Base-by-base conservation (phyloP, 2,329 filamentous ascomycete species). In the Clonostachys solani region DNA sequence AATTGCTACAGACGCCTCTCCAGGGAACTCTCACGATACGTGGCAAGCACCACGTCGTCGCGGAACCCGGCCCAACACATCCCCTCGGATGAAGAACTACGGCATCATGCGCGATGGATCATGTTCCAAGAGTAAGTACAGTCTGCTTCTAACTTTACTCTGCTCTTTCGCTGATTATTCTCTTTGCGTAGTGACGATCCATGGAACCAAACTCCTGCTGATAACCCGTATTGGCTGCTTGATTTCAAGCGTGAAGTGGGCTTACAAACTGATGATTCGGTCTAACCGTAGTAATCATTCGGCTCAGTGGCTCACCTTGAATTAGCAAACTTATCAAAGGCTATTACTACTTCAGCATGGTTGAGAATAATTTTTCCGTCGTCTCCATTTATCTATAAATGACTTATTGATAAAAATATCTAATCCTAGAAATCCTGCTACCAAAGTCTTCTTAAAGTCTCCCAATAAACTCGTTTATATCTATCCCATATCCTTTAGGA, bases 201-300 rank as follows among this genome's bases (percentile, higher is more conserved):
- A 3, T 83, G 80, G 77, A 84, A 84, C 58, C 76, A 81, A 54
- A 84, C 81, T 0, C 77, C 78, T 1, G 80, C 80, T 29, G 81
- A 84, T 56, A 84, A 84, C 52, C 72, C 69, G 1, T 80, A 84
- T 60, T 85, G 81, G 81, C 69, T 85, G 12, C 69, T 74, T 47
- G 73, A 80, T 42, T 84, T 85, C 66, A 84, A 85, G 60, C 73
- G 78, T 6, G 40, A 47, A 10, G n/a, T 13, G 9, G 29, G 29
- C 37, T 9, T 40, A 9, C n/a, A 4, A 9, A 29, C 23, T 29
- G 9, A 10, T 29, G 23, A 29, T 29, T 10, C 3, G 23, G 9
- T 6, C 23, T 3, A 10, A 29, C 8, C 3, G 23, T 8, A 29
- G 23, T 29, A 29, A 29, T 3, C 8, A 29, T 29, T 10, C 9